Base-by-base conservation (phyloP, 768 basidiomycete genomes). In the Suillus paluster region DNA sequence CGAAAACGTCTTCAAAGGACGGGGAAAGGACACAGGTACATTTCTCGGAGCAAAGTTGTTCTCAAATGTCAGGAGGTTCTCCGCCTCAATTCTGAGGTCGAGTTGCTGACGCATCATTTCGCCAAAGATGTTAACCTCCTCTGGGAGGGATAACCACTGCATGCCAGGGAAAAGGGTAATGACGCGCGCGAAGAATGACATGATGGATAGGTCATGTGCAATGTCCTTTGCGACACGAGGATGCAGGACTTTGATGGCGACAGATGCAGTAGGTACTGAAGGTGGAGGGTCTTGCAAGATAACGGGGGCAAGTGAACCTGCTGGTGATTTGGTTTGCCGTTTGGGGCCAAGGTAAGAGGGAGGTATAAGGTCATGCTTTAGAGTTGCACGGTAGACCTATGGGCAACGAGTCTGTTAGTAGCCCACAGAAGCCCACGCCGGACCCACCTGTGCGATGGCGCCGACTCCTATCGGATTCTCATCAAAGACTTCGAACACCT, bases 171-270 rank as follows among this genome's bases (percentile, higher is more conserved):
- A 75, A 33, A 90, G 56, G 57, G 92, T 85, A 62, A 99, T 82
- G 62, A 84, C 75, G 44, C 83, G 81, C 30, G 97, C 94, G 72
- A 99, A 98, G 79, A 97, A 90, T 46, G 84, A 80, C 95, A 99
- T 98, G 78, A 99, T 99, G 53, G 89, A 84, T 55, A 99, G 86
- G 77, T 99, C 97, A 49, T 97, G 86, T 41, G 82, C 78, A 62
- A 99, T 98, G 54, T 83, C 89, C 70, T 94, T 90, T 27, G 79
- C 77, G 21, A 95, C 95, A 55, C 84, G 80, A 1, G 97, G 97
- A 73, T 99, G 97, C 25, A 98, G 86, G 23, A 99, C 84, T 77
- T 99, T 99, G 78, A 99, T 90, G 15, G 97, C 97, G 36, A 99
- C 96, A 2, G 91, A 84, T 21, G 94, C 88, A 1, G 90, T 89